Base-by-base conservation (phyloP, 2,329 filamentous ascomycete species). In the Cordyceps cateniannulata region DNA sequence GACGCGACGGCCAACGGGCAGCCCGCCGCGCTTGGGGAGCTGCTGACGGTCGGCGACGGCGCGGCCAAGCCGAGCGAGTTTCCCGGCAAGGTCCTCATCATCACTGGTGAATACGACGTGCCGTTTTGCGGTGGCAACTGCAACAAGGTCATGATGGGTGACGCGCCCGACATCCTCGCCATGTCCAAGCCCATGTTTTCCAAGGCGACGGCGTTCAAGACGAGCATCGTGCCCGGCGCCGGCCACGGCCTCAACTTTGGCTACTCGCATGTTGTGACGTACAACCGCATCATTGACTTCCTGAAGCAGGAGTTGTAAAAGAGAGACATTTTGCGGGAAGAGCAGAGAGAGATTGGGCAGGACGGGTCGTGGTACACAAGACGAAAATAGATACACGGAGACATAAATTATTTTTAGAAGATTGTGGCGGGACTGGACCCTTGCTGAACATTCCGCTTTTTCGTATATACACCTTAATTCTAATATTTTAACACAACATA, bases 91-190 rank as follows among this genome's bases (percentile, higher is more conserved):
- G 83, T 85, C 0, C 70, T 85, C 50, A 76, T 88, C 54, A 76
- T 88, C 62, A 86, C 83, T 35, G 85, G 27, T 16, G 29, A 77
- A 22, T 69, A 70, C 14, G 80, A 85, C 53, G 62, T 81, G 12
- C 79, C 81, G 6, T 88, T 84, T 70, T 88, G 86, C 62, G 85
- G 85, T 3, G 82, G 84, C 27, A 80, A 87, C 69, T 88, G 85
- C 72, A 67, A 74, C 3, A 73, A 71, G 22, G 81, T 78, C 0
- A 74, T 72, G 16, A 65, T 2, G 22, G 65, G 72, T 58, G 65
- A 70, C 1, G 77, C 74, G 29, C 76, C 67, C 5, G 66, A 73
- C 29, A 64, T 84, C 48, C 78, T 81, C 1, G 78, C 75, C 12
- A 68, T 69, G 24, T 79, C 78, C 0, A 68, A 65, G 55, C 55